A percentile compares a stretch with the other conserved stretches of the same genome.
Evolutionary conservation across 768 basidiomycete species (phyloP).

Genomic region (Trametes villosa): DNA sequence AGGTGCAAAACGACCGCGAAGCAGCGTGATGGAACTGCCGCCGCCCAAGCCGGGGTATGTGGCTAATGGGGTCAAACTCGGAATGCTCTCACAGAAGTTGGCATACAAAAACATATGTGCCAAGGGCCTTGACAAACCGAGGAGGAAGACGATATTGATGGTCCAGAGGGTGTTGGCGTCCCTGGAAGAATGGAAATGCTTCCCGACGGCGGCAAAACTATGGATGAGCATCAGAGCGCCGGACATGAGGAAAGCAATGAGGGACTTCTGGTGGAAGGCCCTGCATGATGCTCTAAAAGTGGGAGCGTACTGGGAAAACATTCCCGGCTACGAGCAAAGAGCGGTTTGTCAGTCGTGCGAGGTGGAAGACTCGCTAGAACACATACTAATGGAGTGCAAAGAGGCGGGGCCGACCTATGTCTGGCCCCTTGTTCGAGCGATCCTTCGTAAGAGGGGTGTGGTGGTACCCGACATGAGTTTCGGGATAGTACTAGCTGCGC

Average conservation of each 20-base stretch:
- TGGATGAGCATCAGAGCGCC: neutral
- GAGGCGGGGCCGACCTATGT: neutral
- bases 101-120: neutral
- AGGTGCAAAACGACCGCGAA: neutral
- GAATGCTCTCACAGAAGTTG: neutral
- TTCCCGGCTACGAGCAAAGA: neutral
- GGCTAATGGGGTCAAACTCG: neutral
- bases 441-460: neutral
- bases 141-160: neutral
- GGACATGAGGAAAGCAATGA: neutral
- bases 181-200: neutral
- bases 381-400: neutral
- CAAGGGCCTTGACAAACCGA: neutral
- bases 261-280: neutral
- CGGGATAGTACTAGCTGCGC: neutral
- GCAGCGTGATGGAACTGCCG: neutral
- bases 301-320: neutral
- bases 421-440: neutral
- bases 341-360: neutral
- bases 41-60: neutral
- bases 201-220: neutral
- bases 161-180: neutral
- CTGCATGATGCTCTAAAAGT: neutral
- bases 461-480: neutral
- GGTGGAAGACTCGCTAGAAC: neutral